Conservation (phyloP, 768 basidiomycete species). For the Holtermannia corniformis region DNA sequence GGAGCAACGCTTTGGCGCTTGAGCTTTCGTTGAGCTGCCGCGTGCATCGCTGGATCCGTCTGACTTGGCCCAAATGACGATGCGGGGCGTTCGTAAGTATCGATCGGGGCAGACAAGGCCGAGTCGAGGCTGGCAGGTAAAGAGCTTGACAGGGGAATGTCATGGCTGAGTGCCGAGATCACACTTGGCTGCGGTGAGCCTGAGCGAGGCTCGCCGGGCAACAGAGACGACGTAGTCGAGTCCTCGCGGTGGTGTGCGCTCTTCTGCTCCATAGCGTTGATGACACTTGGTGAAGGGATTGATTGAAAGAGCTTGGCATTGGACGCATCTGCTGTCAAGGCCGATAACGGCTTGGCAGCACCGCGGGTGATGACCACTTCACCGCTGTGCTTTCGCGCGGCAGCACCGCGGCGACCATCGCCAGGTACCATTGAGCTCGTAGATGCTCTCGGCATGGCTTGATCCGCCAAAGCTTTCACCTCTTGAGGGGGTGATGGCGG, state of each 20-base stretch:
- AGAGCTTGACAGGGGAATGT: background rate
- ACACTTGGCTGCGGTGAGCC: background rate
- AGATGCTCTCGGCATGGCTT: background rate
- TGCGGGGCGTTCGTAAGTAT: no score
- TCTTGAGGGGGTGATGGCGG: conserved; percentile 1
- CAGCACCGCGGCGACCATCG: background rate
- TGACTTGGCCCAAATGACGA: no score
- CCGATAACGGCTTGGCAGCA: conserved; percentile 21
- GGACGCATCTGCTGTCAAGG: conserved; percentile 8
- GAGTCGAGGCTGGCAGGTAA: conserved; percentile 42
- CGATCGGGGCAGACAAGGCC: conserved; percentile 47
- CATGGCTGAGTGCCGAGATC: background rate
- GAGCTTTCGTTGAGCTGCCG: conserved; percentile 13
- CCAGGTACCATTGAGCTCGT: background rate
- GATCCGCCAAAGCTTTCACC: background rate
- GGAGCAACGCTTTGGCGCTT: conserved; percentile 37
- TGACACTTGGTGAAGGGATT: conserved; percentile 26
- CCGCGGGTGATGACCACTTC: conserved; percentile 25
- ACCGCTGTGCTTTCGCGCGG: conserved; percentile 16
- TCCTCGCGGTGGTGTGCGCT: background rate
- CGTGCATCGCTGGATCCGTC: background rate
- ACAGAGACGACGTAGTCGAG: background rate
- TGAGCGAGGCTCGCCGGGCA: background rate
- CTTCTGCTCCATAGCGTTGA: conserved; percentile 27
- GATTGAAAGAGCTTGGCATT: conserved; percentile 17